phyloP scores from a whole-genome alignment of 495 filamentous ascomycete genomes.

The Terfezia claveryi region DNA sequence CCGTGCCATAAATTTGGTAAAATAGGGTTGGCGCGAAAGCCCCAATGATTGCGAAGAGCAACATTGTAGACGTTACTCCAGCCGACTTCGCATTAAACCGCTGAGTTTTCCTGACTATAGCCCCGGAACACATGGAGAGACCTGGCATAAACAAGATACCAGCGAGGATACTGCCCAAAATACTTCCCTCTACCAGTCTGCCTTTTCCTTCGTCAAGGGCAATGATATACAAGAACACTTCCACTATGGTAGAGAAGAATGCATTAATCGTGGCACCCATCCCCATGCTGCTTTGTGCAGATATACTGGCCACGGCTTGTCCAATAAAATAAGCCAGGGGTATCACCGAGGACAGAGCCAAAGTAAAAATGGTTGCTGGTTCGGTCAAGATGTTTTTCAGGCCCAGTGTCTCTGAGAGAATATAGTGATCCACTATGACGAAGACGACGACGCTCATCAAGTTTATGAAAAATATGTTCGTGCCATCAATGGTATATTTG shows the following conservation, averaged over 20 bases:
- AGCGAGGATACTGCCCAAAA: constrained; percentile 93
- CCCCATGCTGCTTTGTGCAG: constrained; percentile 98
- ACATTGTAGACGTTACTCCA: constrained; percentile 58
- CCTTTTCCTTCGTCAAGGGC: constrained; percentile 85
- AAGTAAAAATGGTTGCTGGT: constrained; percentile 63
- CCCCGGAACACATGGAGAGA: constrained; percentile 97
- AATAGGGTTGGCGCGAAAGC: constrained; percentile 98
- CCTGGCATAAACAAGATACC: constrained; percentile 90
- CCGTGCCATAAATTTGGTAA: constrained; percentile 94
- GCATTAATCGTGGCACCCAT: constrained; percentile 94
- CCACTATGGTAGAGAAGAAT: constrained; percentile 96
- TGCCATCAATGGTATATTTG: constrained; percentile 97
- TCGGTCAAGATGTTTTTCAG: constrained; percentile 45
- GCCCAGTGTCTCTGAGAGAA: constrained; percentile 44
- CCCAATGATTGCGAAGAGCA: constrained; percentile 88
- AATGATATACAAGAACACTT: constrained; percentile 94
- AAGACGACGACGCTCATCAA: constrained; percentile 76
- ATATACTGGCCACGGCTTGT: constrained; percentile 97
- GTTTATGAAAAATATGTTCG: constrained; percentile 98
- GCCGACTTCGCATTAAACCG: constrained; percentile 95
- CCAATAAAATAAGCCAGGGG: constrained; percentile 98
- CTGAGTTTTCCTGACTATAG: constrained; percentile 93
- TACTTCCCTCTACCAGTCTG: constrained; percentile 81
- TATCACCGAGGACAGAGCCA: constrained; percentile 76
- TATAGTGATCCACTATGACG: constrained; percentile 74